phyloP scores from a whole-genome alignment of 2,329 filamentous ascomycete species.

The Fusarium sublunatum region DNA sequence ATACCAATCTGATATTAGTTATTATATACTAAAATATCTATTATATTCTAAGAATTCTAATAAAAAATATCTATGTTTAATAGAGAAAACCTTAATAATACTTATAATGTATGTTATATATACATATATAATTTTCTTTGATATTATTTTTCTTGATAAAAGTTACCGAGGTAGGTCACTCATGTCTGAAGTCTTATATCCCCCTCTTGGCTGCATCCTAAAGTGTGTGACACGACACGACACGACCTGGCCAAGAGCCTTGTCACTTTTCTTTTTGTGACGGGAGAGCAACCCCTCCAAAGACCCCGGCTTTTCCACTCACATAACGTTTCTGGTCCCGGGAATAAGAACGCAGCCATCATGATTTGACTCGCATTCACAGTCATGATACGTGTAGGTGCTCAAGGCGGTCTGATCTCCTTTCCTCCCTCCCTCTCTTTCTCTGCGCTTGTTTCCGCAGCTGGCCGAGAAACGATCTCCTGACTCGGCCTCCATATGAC shows the following conservation, averaged over 20 bases:
- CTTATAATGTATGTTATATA: too few species aligned
- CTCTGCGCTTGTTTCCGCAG: slow-evolving; percentile 19
- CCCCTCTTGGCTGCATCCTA: slow-evolving; percentile 8
- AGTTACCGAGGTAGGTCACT: too few species aligned
- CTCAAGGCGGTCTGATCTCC: neutral
- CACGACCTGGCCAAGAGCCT: slow-evolving; percentile 30
- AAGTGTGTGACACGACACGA: slow-evolving; percentile 32
- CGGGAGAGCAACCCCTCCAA: slow-evolving; percentile 25
- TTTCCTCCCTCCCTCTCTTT: too few species aligned
- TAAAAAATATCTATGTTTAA: too few species aligned
- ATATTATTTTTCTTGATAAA: too few species aligned
- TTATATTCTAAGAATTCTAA: too few species aligned
- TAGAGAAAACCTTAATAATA: too few species aligned
- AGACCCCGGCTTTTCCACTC: slow-evolving; percentile 12
- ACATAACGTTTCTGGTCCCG: slow-evolving; percentile 8
- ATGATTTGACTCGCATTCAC: slow-evolving; percentile 1
- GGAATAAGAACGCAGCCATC: slow-evolving; percentile 19
- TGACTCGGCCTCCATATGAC: slow-evolving; percentile 46
- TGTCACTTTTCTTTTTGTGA: slow-evolving; percentile 29
- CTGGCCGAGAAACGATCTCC: slow-evolving; percentile 42
- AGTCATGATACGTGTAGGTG: neutral
- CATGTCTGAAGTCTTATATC: too few species aligned
- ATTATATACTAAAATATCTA: too few species aligned
- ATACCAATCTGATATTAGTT: too few species aligned
- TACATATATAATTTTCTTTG: too few species aligned